These are phyloP conservation scores for Penicillium paradoxum DNA, from an alignment of 495 filamentous ascomycete species.

Conservation along the genomic window DNA sequence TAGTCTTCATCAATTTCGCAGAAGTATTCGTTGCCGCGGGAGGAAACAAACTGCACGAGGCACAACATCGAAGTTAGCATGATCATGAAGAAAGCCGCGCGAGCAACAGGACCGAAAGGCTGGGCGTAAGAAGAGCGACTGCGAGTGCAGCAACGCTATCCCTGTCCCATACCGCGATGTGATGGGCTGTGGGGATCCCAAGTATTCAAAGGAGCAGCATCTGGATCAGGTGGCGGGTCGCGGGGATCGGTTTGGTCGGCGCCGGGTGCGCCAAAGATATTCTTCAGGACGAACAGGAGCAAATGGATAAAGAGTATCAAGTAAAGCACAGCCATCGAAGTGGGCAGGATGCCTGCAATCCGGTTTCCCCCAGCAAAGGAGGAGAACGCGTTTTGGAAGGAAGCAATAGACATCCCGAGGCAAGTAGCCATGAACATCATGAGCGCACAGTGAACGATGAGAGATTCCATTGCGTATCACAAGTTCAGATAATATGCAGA, in stretches of 20 bases:
- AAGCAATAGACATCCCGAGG: neutral
- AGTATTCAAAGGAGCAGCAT: too few relatives aligned
- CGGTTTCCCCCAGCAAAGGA: too few relatives aligned
- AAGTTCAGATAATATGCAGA: neutral
- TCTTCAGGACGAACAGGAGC: too few relatives aligned
- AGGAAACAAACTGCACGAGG: conserved; percentile 82
- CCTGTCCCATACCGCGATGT: neutral
- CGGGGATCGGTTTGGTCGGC: too few relatives aligned
- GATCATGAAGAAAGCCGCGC: neutral
- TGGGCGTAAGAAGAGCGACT: too few relatives aligned
- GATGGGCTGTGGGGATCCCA: too few relatives aligned
- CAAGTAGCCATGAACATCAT: neutral
- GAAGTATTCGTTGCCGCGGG: conserved; percentile 97
- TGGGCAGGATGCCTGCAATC: too few relatives aligned
- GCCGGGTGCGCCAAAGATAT: too few relatives aligned
- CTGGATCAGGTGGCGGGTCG: too few relatives aligned
- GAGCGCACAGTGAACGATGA: neutral
- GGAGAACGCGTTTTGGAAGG: neutral
- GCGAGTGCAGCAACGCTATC: neutral
- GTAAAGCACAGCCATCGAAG: too few relatives aligned
- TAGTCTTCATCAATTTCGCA: conserved; percentile 99
- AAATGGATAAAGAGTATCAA: too few relatives aligned
- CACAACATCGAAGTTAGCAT: conserved; percentile 16
- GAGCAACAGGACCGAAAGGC: neutral
- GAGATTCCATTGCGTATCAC: neutral